Evolutionary conservation across 371 early-diverging fungal species (phyloP).

Genomic region (Rhizopus sp.): DNA sequence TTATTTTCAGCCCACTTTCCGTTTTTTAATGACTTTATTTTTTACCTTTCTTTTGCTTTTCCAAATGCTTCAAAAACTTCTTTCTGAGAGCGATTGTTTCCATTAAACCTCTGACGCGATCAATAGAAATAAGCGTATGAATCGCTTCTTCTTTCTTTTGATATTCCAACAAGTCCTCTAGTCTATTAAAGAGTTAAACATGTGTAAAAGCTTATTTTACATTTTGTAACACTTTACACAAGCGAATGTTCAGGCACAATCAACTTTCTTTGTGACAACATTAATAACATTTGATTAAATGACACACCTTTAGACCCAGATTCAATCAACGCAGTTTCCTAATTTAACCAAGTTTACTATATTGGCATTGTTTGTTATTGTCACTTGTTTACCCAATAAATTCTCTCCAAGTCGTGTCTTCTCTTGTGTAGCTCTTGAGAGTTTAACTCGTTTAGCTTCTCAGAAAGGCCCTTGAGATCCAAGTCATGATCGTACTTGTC

Average conservation of each 20-base stretch:
- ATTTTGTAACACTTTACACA: conserved; percentile 31
- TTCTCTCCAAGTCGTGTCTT: conserved; percentile 40
- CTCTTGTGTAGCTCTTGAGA: conserved; percentile 31
- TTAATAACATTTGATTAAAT: conserved; percentile 61
- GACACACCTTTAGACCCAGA: conserved; percentile 50
- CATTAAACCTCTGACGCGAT: conserved; percentile 48
- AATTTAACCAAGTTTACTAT: background rate
- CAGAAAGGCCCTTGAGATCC: conserved; percentile 27
- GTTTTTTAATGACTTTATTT: conserved; percentile 4
- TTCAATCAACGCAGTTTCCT: conserved; percentile 44
- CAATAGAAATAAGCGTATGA: conserved; percentile 44
- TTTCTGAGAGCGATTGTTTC: conserved; percentile 49
- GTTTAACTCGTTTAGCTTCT: conserved; percentile 36
- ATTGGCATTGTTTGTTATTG: background rate
- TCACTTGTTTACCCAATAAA: conserved; percentile 41
- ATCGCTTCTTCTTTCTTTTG: conserved; percentile 49
- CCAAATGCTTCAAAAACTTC: conserved; percentile 43
- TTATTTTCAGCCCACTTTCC: background rate
- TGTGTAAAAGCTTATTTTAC: background rate
- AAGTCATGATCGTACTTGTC: conserved; percentile 26
- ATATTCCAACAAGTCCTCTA: conserved; percentile 46
- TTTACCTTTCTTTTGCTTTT: conserved; percentile 22
- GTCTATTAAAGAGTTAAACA: conserved; percentile 19
- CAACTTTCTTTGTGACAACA: conserved; percentile 60
- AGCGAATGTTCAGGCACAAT: conserved; percentile 56